Evolutionary conservation across 805 yeast species (phyloP), one percentile per base, ranked within the genome.

Genomic region (Yarrowia deformans): DNA sequence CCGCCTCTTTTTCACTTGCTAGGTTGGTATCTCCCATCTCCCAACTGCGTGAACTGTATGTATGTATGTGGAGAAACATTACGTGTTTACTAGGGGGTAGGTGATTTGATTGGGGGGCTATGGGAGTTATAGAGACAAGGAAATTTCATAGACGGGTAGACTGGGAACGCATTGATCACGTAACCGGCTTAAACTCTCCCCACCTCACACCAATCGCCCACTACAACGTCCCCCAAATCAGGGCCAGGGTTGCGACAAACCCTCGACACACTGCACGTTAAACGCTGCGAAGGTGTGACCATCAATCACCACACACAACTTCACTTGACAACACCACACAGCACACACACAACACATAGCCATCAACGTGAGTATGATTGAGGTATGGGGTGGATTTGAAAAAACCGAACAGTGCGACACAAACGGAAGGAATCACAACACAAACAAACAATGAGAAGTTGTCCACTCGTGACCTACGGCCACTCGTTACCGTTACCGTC

Each of bases 171-270:
- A n/a, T n/a, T n/a, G n/a, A n/a, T n/a, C n/a, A n/a, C n/a, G n/a
- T n/a, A n/a, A n/a, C n/a, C n/a, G n/a, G n/a, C n/a, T n/a, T n/a
- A n/a, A n/a, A n/a, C n/a, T n/a, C n/a, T 34, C 34, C 18, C 18
- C 35, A 37, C 5, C 9, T 52, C 16, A 9, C 16, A 2, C 29
- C 43, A 35, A 52, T 39, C 34, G 12, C 32, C 34, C 60, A 18
- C 23, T 32, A 37, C 6, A 32, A 19, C 35, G 9, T 18, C 19
- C 12, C 8, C 58, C n/a, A 8, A 4, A 10, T 12, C 64, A 56
- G 64, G 64, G 64, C 64, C 64, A 56, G 64, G 64, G 64, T 56
- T 56, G 48, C 40, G 49, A 55, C 45, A 52, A 54, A 54, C 60
- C 45, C 56, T 52, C 56, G 23, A 52, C 56, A 50, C 29, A 23